phyloP scores from a whole-genome alignment of 73 alveolate genomes.

The Blepharisma stoltei region DNA sequence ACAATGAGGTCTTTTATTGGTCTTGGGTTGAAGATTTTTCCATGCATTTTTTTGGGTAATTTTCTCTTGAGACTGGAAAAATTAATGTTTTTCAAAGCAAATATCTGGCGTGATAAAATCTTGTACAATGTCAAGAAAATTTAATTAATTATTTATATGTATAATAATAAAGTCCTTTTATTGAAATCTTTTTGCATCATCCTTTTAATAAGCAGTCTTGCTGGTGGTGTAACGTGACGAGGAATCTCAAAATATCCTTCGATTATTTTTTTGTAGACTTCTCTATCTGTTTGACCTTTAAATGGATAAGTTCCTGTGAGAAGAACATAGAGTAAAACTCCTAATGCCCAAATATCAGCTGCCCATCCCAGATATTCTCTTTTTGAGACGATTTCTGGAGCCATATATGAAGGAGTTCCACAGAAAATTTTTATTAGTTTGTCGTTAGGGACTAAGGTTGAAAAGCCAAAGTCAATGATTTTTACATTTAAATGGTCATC shows the following conservation, averaged over 20 bases:
- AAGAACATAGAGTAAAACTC: conserved; percentile 85
- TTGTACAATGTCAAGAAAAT: no score
- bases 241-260: conserved; percentile 62
- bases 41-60: no score
- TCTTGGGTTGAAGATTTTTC: conserved; percentile 62
- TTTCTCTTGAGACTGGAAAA: no score
- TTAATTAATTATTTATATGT: no score
- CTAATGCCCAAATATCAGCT: conserved; percentile 96
- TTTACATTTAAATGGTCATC: conserved; percentile 44
- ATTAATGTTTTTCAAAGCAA: no score
- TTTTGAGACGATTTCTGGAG: conserved; percentile 93
- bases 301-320: conserved; percentile 86
- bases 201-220: conserved; percentile 53
- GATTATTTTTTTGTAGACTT: conserved; percentile 66
- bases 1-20: conserved; percentile 62
- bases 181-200: not conserved
- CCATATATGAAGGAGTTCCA: conserved; percentile 97
- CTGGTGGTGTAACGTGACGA: conserved; percentile 36
- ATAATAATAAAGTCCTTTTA: no score
- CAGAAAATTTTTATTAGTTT: conserved; percentile 74
- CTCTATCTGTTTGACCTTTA: conserved; percentile 85
- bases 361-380: conserved; percentile 83
- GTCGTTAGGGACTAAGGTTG: conserved; percentile 61
- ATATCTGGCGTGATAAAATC: no score
- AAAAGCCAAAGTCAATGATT: conserved; percentile 86